Evolutionary conservation across 2,329 filamentous ascomycete species (phyloP), one percentile per base, ranked within the genome.

Genomic region (Magnaporthiopsis incrustans): DNA sequence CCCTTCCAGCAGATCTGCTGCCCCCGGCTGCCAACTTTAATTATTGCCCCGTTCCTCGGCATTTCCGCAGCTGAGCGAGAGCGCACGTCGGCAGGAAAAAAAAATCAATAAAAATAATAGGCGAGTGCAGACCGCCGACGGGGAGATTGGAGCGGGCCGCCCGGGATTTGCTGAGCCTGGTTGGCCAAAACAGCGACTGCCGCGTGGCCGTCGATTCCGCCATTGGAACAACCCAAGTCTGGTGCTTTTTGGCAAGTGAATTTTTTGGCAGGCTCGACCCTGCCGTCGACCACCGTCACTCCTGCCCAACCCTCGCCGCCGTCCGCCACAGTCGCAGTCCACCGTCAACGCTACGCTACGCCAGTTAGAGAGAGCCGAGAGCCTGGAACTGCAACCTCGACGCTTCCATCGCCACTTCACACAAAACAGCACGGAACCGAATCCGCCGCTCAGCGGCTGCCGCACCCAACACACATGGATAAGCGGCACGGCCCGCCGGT

Each of bases 401-500:
- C 44, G 35, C 35, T 14, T 11, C 44, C 15, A 50, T n/a, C 44
- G 33, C 33, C 33, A 35, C 33, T 35, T 35, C 33, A 5, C 4
- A 33, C 33, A 30, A 30, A 30, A 30, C 30, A 30, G 30, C 38
- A 44, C 11, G 38, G 15, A 15, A 14, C 38, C 38, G 38, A 44
- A 18, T 14, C 38, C 38, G 38, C 44, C n/a, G 44, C 44, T 22
- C 44, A 10, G 44, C n/a, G 44, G 4, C 44, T 53, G 44, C 44
- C 22, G 22, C 44, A 22, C 38, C 38, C 38, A 26, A 22, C 27
- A 26, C 60, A 53, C 57, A 63, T 63, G 62, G 62, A 58, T 57
- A 32, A 35, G 57, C 62, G 57, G 12, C 62, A 64, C 53, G 62
- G 62, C 65, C 59, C 64, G 57, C 61, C 63, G 32, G 53, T 63